phyloP scores from a whole-genome alignment of 1,284 basidiomycete genomes.

The Ustilago nuda region DNA sequence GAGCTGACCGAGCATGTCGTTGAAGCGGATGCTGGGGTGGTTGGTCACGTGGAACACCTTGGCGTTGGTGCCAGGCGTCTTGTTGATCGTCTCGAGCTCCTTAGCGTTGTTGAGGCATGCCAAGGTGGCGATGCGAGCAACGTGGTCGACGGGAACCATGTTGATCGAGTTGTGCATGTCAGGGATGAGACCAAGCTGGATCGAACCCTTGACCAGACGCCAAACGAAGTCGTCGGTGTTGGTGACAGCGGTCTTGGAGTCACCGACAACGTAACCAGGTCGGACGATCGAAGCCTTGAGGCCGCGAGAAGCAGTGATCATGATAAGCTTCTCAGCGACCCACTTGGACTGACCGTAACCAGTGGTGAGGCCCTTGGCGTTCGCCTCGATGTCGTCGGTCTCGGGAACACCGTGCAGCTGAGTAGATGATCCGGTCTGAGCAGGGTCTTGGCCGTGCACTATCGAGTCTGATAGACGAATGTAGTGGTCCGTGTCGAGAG shows the following conservation, averaged over 20 bases:
- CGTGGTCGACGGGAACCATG: constrained; percentile 98
- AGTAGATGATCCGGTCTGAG: constrained; percentile 21
- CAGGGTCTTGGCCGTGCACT: constrained; percentile 42
- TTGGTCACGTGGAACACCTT: constrained; percentile 89
- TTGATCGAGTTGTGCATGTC: constrained; percentile 99
- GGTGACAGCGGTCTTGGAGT: constrained; percentile 82
- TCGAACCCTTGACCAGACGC: constrained; percentile 96
- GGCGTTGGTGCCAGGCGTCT: constrained; percentile 74
- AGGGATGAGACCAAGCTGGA: constrained; percentile 93
- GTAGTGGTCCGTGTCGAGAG: constrained; percentile 90
- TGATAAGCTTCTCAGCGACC: constrained; percentile 94
- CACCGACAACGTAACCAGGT: constrained; percentile 95
- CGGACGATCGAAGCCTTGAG: constrained; percentile 88
- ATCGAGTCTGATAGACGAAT: constrained; percentile 81
- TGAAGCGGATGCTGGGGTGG: constrained; percentile 88
- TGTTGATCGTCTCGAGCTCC: constrained; percentile 49
- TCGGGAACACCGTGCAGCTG: constrained; percentile 80
- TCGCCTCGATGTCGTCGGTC: constrained; percentile 89
- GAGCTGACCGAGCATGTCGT: constrained; percentile 83
- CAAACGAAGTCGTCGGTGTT: constrained; percentile 99
- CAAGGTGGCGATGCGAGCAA: constrained; percentile 81
- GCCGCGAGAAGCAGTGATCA: constrained; percentile 88
- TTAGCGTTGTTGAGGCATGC: constrained; percentile 54
- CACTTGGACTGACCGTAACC: constrained; percentile 99
- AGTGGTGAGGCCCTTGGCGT: constrained; percentile 80